These are phyloP conservation scores for Lactuca saligna DNA, from an alignment of 129 eudicot genomes.

Conservation along the genomic window DNA sequence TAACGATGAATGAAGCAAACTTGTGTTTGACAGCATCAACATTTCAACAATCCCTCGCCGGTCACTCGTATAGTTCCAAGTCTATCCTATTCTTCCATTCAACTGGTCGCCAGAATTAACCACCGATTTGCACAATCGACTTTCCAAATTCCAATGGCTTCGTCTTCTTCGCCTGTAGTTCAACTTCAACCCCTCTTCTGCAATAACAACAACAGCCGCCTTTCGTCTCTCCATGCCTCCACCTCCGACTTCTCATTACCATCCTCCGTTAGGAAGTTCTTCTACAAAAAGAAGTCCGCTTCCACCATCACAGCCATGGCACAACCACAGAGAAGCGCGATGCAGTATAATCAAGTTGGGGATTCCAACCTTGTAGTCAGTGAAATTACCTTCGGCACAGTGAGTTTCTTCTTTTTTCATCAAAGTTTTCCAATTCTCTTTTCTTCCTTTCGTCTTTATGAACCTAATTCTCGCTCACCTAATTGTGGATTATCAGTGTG, in stretches of 20 bases:
- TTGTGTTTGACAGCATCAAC: conserved; percentile 17
- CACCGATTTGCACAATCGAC: not conserved
- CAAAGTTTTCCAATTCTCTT: not conserved
- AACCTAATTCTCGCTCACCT: not conserved
- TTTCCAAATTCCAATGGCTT: conserved; percentile 31
- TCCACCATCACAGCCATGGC: conserved; percentile 37
- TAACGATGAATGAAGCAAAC: no score
- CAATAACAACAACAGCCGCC: conserved; percentile 26
- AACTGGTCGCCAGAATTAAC: not conserved
- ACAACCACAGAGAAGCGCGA: conserved; percentile 41
- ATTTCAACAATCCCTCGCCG: not conserved
- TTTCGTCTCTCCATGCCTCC: conserved; percentile 27
- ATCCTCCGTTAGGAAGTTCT: not conserved
- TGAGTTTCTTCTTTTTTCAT: conserved; percentile 23
- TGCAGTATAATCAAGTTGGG: conserved; percentile 78
- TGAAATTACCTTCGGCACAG: conserved; percentile 90
- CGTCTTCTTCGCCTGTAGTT: conserved; percentile 19
- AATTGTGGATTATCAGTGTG: not conserved
- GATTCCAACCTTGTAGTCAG: conserved; percentile 84
- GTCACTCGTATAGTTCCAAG: conserved; percentile 1
- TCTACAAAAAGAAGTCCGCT: conserved; percentile 9
- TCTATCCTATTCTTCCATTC: conserved; percentile 2
- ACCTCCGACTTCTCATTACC: conserved; percentile 37
- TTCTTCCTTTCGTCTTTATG: not conserved
- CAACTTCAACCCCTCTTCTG: conserved; percentile 28